Base-by-base conservation (phyloP, 192 early-diverging fungal species). In the Pilaira anomala region DNA sequence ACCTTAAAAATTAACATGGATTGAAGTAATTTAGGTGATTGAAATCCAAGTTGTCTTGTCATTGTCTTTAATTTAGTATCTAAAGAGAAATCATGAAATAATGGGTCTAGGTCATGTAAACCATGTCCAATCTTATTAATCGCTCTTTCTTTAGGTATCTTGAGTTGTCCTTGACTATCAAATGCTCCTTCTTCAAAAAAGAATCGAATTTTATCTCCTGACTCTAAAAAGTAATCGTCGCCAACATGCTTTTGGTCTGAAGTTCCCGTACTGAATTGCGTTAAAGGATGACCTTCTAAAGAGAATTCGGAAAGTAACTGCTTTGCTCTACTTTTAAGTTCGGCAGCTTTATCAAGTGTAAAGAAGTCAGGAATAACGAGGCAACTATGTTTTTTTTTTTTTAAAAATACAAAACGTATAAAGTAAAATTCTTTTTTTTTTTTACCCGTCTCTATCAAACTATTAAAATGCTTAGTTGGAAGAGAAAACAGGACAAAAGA, bases 51-150 rank as follows among this genome's bases (percentile, higher is more conserved):
- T 28, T 73, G 62, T 3, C 66, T 48, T 3, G 87, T 83, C 26
- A 96, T 72, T 7, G 39, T 71, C 50, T 76, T 75, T 50, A 93
- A 69, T 1, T 63, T 50, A 9, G 62, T 60, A 14, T 81, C 76
- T 3, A 88, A 66, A 1, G 92, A 87, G 19, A 93, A 78, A n/a
- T 74, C 78, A 5, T 71, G 65, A 63, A 93, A 97, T 29, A 79
- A 65, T 16, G 89, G 91, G 26, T 97, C 89, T 2, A 86, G 63
- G n/a, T 84, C 87, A 63, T 97, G 93, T 18, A 97, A 62, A 84
- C 88, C 91, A 66, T 96, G 94, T 0, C 92, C 93, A 68, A 95
- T 92, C 66, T 96, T 96, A 76, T 96, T 94, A 65, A 96, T 86
- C 12, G 92, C 84, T 1, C 71, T 60, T 8, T 72, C 65, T 55